Evolutionary conservation across 2,329 filamentous ascomycete genomes (phyloP).

Genomic region (Fusarium sp.): DNA sequence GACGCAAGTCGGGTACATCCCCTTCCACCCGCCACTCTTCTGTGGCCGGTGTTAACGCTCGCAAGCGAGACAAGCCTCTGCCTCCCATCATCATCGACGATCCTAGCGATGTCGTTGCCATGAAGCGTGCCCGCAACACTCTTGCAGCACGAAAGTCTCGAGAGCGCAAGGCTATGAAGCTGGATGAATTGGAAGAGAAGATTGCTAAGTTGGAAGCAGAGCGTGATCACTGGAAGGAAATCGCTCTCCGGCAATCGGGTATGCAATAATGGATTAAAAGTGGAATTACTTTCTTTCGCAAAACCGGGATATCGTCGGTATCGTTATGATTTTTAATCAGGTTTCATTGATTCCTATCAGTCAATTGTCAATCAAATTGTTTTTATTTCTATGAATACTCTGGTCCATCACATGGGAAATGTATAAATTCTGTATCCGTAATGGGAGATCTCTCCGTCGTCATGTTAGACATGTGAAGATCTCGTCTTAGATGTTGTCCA

Average conservation of each 20-base stretch:
- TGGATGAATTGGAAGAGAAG: constrained; percentile 78
- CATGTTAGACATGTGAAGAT: background rate
- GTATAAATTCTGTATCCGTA: too few relatives aligned
- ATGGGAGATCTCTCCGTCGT: background rate
- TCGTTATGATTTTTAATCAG: constrained; percentile 31
- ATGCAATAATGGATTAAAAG: constrained; percentile 48
- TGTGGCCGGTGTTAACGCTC: constrained; percentile 75
- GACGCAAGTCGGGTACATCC: constrained; percentile 61
- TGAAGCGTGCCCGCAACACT: constrained; percentile 95
- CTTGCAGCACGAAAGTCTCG: constrained; percentile 94
- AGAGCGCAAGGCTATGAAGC: constrained; percentile 81
- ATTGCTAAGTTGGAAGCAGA: constrained; percentile 77
- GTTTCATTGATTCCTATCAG: constrained; percentile 23
- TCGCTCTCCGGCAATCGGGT: constrained; percentile 59
- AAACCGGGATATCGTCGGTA: constrained; percentile 35
- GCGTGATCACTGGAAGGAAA: constrained; percentile 72
- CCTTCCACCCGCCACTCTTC: constrained; percentile 72
- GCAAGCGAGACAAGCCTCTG: constrained; percentile 83
- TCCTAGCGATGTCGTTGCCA: constrained; percentile 76
- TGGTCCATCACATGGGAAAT: background rate
- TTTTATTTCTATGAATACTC: background rate
- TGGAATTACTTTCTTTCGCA: constrained; percentile 48
- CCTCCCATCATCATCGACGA: constrained; percentile 83
- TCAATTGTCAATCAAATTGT: constrained; percentile 21
- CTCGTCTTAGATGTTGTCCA: background rate